These are phyloP conservation scores for Fomitopsis serialis DNA, from an alignment of 768 basidiomycete genomes.

Conservation along the genomic window DNA sequence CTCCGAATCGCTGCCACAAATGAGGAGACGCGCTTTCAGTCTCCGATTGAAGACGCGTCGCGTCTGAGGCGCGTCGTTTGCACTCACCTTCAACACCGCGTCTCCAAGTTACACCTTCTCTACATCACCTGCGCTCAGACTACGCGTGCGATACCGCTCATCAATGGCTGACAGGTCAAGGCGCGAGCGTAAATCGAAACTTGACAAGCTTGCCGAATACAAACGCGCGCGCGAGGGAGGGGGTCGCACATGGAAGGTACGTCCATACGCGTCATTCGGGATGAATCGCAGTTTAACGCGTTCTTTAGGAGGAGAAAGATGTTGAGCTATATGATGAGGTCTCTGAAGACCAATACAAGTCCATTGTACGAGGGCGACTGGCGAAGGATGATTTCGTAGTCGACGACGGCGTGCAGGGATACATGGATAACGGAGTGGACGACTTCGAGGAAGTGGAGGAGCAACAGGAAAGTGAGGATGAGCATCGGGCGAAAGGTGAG, in stretches of 20 bases:
- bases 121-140: background rate
- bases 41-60: constrained; percentile 26
- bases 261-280: constrained; percentile 19
- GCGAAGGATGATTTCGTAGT: constrained; percentile 91
- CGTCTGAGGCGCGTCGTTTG: constrained; percentile 14
- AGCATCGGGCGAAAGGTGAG: constrained; percentile 33
- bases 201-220: constrained; percentile 52
- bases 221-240: constrained; percentile 59
- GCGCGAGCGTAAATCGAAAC: constrained; percentile 21
- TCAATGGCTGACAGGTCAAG: constrained; percentile 24
- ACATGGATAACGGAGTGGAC: constrained; percentile 96
- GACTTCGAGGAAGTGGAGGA: constrained; percentile 71
- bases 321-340: constrained; percentile 83
- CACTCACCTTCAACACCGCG: background rate
- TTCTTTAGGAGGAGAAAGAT: constrained; percentile 46
- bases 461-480: constrained; percentile 55
- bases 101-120: constrained; percentile 3
- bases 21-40: constrained; percentile 19
- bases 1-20: no score
- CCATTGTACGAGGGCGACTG: constrained; percentile 78
- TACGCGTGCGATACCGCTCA: background rate
- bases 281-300: background rate
- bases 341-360: constrained; percentile 81
- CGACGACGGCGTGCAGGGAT: constrained; percentile 88
- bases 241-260: constrained; percentile 51